Conservation (phyloP, 2,329 filamentous ascomycete genomes). For the Aureobasidium subglaciale region DNA sequence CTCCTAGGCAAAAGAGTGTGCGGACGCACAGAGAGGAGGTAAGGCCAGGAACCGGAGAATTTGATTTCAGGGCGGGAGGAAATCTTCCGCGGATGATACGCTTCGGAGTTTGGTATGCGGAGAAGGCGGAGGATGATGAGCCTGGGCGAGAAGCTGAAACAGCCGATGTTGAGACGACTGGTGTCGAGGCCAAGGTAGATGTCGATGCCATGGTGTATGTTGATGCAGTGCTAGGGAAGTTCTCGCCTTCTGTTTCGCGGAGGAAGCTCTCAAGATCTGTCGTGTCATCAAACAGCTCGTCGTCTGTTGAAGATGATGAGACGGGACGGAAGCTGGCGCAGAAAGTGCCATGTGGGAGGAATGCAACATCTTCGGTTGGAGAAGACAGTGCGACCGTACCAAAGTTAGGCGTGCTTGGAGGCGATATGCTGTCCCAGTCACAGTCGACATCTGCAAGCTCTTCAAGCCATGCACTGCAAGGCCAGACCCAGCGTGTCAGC, state of each 20-base stretch:
- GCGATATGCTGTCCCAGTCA: slow-evolving; percentile 5
- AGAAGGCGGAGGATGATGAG: neutral
- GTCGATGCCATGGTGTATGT: neutral
- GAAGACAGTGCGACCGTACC: neutral
- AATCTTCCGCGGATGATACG: slow-evolving; percentile 49
- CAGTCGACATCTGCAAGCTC: slow-evolving; percentile 4
- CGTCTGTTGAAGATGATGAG: slow-evolving; percentile 5
- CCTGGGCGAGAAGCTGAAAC: neutral
- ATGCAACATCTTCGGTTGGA: slow-evolving; percentile 1
- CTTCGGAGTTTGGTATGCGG: slow-evolving; percentile 16
- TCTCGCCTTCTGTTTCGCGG: neutral
- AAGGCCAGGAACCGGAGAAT: slow-evolving; percentile 48
- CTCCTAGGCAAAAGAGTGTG: slow-evolving; percentile 58
- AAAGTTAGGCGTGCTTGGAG: neutral
- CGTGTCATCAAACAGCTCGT: neutral
- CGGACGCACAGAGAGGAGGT: slow-evolving; percentile 43
- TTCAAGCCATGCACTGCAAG: slow-evolving; percentile 1
- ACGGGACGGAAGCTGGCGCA: neutral
- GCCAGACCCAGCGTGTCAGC: neutral
- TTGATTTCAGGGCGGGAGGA: slow-evolving; percentile 42
- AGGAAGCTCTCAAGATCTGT: neutral
- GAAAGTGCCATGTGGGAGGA: neutral
- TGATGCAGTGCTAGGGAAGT: neutral
- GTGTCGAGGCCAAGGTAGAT: neutral
- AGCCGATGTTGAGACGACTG: neutral